These are phyloP conservation scores for Sechiopsis laciniata DNA, from an alignment of 306 rosid species.

Conservation along the genomic window DNA sequence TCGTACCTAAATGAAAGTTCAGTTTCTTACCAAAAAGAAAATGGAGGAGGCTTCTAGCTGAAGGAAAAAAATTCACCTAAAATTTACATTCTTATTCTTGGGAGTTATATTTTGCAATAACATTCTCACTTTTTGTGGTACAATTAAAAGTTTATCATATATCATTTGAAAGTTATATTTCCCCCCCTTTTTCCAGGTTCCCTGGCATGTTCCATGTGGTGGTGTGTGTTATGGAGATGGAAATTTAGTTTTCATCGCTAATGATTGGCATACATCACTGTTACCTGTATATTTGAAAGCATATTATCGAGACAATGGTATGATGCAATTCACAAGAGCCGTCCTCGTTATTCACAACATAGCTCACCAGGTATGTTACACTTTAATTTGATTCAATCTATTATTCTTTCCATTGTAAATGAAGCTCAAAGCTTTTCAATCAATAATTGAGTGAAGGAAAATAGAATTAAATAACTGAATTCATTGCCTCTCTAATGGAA, in stretches of 20 bases:
- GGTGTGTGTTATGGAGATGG: constrained; percentile 97
- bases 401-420: background rate
- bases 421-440: background rate
- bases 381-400: constrained; percentile 4
- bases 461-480: background rate
- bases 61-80: background rate
- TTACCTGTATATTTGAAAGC: constrained; percentile 91
- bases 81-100: background rate
- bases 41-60: background rate
- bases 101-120: background rate
- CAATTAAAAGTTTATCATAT: background rate
- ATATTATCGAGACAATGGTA: constrained; percentile 70
- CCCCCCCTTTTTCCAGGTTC: constrained; percentile 59
- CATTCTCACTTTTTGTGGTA: background rate
- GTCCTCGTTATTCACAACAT: constrained; percentile 94
- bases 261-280: constrained; percentile 97
- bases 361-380: constrained; percentile 71
- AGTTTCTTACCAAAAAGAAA: no score
- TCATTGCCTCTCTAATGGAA: background rate
- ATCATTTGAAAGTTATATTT: background rate
- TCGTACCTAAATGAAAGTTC: no score
- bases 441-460: background rate
- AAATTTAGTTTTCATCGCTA: constrained; percentile 85
- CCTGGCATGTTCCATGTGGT: constrained; percentile 95
- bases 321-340: constrained; percentile 74